Evolutionary conservation across 352 stramenopile genomes (phyloP).

Genomic region (Globisporangium echinulatum): DNA sequence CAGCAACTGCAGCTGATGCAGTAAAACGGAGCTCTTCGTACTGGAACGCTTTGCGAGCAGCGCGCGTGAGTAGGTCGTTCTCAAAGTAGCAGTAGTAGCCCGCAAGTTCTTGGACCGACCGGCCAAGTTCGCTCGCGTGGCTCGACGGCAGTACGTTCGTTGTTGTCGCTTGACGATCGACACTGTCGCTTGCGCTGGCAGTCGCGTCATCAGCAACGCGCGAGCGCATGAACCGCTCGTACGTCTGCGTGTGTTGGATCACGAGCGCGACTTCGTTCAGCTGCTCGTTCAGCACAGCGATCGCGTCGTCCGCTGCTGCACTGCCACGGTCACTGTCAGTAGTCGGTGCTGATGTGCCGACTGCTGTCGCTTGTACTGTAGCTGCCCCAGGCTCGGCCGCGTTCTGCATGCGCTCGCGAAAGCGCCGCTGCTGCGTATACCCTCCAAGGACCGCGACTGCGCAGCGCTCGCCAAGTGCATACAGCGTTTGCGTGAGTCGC

Average conservation of each 20-base stretch:
- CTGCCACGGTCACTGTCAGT: constrained; percentile 9
- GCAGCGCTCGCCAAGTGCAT: constrained; percentile 50
- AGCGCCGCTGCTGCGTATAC: constrained; percentile 75
- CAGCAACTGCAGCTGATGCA: background rate
- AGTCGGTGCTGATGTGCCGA: background rate
- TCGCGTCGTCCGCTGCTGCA: constrained; percentile 35
- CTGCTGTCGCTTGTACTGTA: background rate
- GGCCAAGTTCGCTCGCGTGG: constrained; percentile 71
- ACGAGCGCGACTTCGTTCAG: constrained; percentile 83
- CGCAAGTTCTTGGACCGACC: constrained; percentile 76
- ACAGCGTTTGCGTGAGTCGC: constrained; percentile 46
- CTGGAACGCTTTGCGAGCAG: constrained; percentile 78
- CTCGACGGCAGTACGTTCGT: constrained; percentile 36
- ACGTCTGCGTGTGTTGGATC: constrained; percentile 86
- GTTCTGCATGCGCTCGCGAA: constrained; percentile 53
- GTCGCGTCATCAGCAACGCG: constrained; percentile 19
- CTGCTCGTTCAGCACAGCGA: constrained; percentile 75
- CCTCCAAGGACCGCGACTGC: constrained; percentile 47
- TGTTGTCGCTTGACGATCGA: background rate
- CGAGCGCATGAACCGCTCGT: constrained; percentile 83
- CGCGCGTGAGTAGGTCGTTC: constrained; percentile 67
- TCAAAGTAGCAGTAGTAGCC: constrained; percentile 87
- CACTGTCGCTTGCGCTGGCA: constrained; percentile 5
- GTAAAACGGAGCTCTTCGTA: constrained; percentile 67
- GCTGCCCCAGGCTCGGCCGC: constrained; percentile 6